Evolutionary conservation across 2,329 filamentous ascomycete species (phyloP), one percentile per base, ranked within the genome.

Genomic region (Phaeosphaeriaceae sp.): DNA sequence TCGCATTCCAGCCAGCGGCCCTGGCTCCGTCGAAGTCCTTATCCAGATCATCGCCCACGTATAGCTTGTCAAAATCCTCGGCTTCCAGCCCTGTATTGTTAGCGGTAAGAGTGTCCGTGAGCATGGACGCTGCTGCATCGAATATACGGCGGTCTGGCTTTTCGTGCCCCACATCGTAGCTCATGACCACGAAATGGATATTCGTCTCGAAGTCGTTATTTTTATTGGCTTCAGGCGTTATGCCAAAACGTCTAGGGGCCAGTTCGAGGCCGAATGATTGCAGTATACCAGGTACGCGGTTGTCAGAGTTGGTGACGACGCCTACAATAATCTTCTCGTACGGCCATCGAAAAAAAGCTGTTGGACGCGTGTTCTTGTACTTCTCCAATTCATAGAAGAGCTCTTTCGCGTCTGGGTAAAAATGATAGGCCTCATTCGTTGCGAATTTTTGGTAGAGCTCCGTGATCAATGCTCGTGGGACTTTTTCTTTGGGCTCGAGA

Each of bases 251-350:
- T 19, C 65, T 60, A 10, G 68, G 54, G 1, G 66, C 80, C 2
- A 88, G 77, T 2, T 69, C 72, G 26, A 90, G 65, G 0, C 84
- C 85, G 4, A 89, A 74, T 0, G 85, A 85, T 0, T 79, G 73
- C 3, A 90, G 72, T 22, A 89, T 81, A 24, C 73, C 73, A 0
- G 83, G 81, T 0, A 89, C 84, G n/a, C 87, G 80, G 67, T 86
- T 81, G 64, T 90, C 88, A 0, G 87, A 89, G 69, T 90, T 90
- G 11, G 86, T 87, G 52, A 90, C 81, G 6, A 89, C 78, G 24
- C 87, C 87, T 5, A 88, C 76, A 1, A 86, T 75, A 4, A 83
- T 78, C 13, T 69, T 72, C 15, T 76, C 65, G 67, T 80, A 81
- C 6, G 57, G 70, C 77, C 78, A 80, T 8, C 46, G 43, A 7